phyloP scores from a whole-genome alignment of 176 grass and related monocot species.

The Typha latifolia region DNA sequence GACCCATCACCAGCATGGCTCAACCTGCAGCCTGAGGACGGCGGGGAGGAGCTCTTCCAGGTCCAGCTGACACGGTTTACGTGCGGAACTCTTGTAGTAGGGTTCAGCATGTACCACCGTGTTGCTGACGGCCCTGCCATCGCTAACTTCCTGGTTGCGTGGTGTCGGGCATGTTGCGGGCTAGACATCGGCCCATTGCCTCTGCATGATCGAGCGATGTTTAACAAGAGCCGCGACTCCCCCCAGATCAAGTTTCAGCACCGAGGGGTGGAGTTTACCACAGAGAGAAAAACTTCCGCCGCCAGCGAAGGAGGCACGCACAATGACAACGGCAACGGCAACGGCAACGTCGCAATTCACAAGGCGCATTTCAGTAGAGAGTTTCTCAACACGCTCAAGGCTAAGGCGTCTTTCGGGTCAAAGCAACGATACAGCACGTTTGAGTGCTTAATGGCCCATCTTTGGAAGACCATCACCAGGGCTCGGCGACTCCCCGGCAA shows the following conservation, averaged over 20 bases:
- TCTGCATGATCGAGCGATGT: slow-evolving; percentile 19
- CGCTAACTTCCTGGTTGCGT: slow-evolving; percentile 25
- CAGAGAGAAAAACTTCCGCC: neutral
- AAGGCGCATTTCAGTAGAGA: slow-evolving; percentile 46
- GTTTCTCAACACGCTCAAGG: slow-evolving; percentile 41
- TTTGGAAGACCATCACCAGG: slow-evolving; percentile 35
- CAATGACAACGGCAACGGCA: no score
- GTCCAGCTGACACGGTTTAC: no score
- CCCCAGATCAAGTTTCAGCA: slow-evolving; percentile 41
- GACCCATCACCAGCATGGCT: slow-evolving; percentile 6
- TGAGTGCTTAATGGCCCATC: slow-evolving; percentile 37
- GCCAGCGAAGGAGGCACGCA: neutral
- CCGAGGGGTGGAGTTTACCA: slow-evolving; percentile 27
- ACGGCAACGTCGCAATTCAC: slow-evolving; percentile 38
- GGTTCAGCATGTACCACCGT: neutral
- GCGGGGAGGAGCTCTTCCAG: neutral
- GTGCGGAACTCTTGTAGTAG: no score
- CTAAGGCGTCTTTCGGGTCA: slow-evolving; percentile 18
- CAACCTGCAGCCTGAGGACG: slow-evolving; percentile 5
- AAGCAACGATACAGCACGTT: slow-evolving; percentile 41
- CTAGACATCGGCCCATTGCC: slow-evolving; percentile 1
- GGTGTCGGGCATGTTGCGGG: slow-evolving; percentile 22
- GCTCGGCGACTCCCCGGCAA: slow-evolving; percentile 5
- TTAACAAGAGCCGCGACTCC: slow-evolving; percentile 27
- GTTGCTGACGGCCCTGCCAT: slow-evolving; percentile 19